These are phyloP conservation scores for Chenopodium formosanum DNA, from an alignment of 148 eudicot species.

Conservation along the genomic window DNA sequence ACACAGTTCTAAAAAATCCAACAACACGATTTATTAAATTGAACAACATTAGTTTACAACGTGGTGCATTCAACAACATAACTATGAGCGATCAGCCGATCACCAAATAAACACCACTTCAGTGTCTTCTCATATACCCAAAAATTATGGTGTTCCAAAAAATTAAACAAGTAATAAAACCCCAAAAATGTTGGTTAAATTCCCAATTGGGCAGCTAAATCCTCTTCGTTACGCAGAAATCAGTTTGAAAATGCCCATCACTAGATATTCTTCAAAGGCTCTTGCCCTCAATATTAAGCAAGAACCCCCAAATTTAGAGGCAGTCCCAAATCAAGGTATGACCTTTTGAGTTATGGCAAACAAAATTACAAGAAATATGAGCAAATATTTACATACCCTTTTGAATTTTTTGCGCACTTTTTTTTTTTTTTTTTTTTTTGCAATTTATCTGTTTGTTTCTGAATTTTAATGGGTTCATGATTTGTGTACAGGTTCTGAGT, in stretches of 20 bases:
- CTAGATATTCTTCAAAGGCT: slow-evolving; percentile 25
- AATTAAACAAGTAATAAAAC: background rate
- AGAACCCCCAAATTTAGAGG: slow-evolving; percentile 2
- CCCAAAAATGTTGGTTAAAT: slow-evolving; percentile 18
- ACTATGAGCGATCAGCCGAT: too few relatives aligned
- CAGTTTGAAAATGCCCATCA: slow-evolving; percentile 26
- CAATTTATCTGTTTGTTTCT: background rate
- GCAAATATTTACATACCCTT: background rate
- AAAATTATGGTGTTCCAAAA: background rate
- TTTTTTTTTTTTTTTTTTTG: background rate
- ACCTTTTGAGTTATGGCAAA: background rate
- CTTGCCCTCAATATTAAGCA: slow-evolving; percentile 9
- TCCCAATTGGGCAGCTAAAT: slow-evolving; percentile 20
- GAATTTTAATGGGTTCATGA: background rate
- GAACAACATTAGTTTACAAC: background rate
- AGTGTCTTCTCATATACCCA: background rate
- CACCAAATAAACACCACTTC: background rate
- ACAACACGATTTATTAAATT: too few relatives aligned
- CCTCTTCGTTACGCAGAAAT: slow-evolving; percentile 29
- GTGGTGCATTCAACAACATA: background rate
- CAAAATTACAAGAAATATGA: background rate
- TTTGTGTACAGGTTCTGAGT: slow-evolving; percentile 14
- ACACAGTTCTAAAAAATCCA: too few relatives aligned
- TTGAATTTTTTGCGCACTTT: background rate
- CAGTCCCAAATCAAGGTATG: slow-evolving; percentile 5